Evolutionary conservation across 2,329 filamentous ascomycete species (phyloP), one percentile per base, ranked within the genome.

Genomic region (Scolecobasidium constrictum): DNA sequence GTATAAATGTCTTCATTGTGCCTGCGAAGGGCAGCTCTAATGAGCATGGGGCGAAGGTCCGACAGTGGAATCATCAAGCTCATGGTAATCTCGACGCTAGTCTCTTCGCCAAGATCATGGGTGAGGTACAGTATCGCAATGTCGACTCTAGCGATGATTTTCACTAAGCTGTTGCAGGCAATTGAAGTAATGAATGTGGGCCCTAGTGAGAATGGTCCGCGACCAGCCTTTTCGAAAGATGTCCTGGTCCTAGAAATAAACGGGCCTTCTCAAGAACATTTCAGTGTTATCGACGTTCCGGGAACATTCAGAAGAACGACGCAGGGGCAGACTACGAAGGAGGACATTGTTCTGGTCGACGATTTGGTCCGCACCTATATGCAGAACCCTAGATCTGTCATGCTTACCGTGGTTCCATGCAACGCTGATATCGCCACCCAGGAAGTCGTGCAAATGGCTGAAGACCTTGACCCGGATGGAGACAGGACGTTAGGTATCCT

Each of bases 401-500:
- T 71, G 19, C 56, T 71, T 3, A 62, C 64, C 0, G 64, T 71
- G 0, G 56, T 72, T 0, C 59, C 59, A 0, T 65, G 65, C 3
- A 34, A 40, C 15, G 59, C 61, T 12, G 66, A 76, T 34, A 63
- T 67, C 49, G 72, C 72, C 4, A 72, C 77, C 22, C 78, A 84
- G 50, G 60, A 66, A 7, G 69, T 83, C 4, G 58, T 75, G 0
- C 50, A 11, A 33, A 63, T 71, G 12, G 68, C 66, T 2, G 57
- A 61, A 16, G 50, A 59, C 33, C 64, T 73, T 26, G 72, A 77
- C 47, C 57, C 58, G 1, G 49, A 59, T 1, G 60, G 62, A 12
- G 47, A 55, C 2, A 65, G 74, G 2, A 78, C 74, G 0, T 56
- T 78, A 0, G 71, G 73, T 0, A 67, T 79, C 43, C 66, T 79